Base-by-base conservation (phyloP, 768 basidiomycete species). In the Leccinum subgranulosum region DNA sequence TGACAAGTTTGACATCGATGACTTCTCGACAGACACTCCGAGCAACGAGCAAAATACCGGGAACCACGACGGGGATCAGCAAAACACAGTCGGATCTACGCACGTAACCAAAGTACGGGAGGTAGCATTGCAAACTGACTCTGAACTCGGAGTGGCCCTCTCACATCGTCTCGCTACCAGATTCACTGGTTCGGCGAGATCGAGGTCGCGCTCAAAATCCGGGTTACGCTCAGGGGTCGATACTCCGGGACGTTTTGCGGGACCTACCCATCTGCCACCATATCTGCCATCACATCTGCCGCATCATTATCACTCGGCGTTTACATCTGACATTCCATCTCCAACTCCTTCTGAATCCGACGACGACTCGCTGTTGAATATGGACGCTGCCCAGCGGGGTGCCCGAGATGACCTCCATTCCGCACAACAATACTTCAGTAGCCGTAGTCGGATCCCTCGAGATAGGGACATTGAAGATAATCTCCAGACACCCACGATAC, bases 1-100 rank as follows among this genome's bases (percentile, higher is more conserved):
- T 36, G 90, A 93, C 68, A 83, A 82, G 64, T 98, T 86, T 73
- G 97, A 99, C 71, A 98, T 98, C 53, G 91, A 97, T 64, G 95
- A 98, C 73, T 88, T 88, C 19, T 87, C 88, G 5, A 79, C 81
- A 3, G 85, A 86, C 51, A 77, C 79, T 19, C 74, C 72, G 10
- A 54, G 23, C 2, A 49, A 29, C 27, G 54, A 61, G 28, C 60
- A 55, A 28, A 31, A 34, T 27, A 10, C 1, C 27, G 54, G 31
- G 27, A 50, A 46, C 11, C 60, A 56, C 2, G 41, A 62, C 6
- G 60, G 57, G 48, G 57, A 49, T 39, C 58, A 66, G 51, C 65
- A 71, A 21, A 58, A 6, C 47, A 12, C n/a, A 15, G 39, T 19
- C 8, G 63, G 64, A 51, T 7, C 54, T 25, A 58, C 62, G 8